Evolutionary conservation across 176 grass and related monocot genomes (phyloP).

Genomic region (Olyra latifolia): DNA sequence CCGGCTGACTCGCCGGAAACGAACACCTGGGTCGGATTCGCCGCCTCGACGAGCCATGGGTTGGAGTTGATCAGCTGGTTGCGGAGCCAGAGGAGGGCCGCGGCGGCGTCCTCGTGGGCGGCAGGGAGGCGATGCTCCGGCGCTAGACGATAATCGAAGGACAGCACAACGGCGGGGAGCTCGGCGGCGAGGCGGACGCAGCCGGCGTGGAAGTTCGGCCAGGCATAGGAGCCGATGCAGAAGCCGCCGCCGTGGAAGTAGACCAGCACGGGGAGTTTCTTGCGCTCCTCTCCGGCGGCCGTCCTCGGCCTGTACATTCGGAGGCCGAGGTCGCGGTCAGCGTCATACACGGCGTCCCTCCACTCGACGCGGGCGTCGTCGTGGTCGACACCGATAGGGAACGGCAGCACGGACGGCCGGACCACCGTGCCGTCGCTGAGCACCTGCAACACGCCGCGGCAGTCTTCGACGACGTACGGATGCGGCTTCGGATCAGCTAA

Average conservation of each 20-base stretch:
- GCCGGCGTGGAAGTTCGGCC: constrained; percentile 38
- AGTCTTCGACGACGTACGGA: constrained; percentile 16
- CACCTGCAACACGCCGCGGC: constrained; percentile 22
- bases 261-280: constrained; percentile 35
- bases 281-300: background rate
- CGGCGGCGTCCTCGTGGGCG: constrained; percentile 37
- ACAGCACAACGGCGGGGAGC: constrained; percentile 36
- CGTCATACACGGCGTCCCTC: constrained; percentile 38
- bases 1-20: constrained; percentile 47
- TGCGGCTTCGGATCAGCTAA: background rate
- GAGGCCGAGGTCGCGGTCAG: background rate
- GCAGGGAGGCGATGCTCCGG: constrained; percentile 62
- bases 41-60: constrained; percentile 40
- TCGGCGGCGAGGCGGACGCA: constrained; percentile 46
- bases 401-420: too few species aligned
- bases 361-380: constrained; percentile 47
- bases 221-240: constrained; percentile 48
- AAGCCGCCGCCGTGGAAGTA: constrained; percentile 58
- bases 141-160: constrained; percentile 58
- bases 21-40: background rate
- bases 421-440: constrained; percentile 33
- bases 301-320: constrained; percentile 2
- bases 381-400: background rate
- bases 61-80: constrained; percentile 8
- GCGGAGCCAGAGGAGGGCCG: constrained; percentile 52